A percentile compares a stretch with the other conserved stretches of the same genome.
Conservation (phyloP, 306 rosid species). For the Prunus salicina region DNA sequence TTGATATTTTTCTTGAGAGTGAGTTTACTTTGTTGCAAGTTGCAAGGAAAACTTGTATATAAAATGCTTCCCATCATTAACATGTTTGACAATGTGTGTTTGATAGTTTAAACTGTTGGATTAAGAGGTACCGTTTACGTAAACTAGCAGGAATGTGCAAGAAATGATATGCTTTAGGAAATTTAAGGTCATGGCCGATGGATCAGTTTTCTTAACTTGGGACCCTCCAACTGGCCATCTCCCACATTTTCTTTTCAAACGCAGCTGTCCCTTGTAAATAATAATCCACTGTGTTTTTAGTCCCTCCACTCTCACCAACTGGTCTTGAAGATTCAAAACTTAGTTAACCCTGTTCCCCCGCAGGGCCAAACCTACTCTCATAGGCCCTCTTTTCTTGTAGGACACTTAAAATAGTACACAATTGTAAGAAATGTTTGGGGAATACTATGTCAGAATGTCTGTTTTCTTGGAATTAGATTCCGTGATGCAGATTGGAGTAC, state of each 20-base stretch:
- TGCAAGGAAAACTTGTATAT: no score
- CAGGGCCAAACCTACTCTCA: constrained; percentile 24
- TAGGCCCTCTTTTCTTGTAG: constrained; percentile 4
- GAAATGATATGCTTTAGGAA: constrained; percentile 25
- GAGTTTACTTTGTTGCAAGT: no score
- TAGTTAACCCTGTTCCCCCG: constrained; percentile 26
- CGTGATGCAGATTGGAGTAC: constrained; percentile 16
- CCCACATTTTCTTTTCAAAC: constrained; percentile 11
- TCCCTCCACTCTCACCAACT: constrained; percentile 29
- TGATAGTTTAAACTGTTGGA: neutral
- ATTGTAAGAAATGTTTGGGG: neutral
- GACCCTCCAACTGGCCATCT: constrained; percentile 12
- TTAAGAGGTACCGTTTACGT: constrained; percentile 26
- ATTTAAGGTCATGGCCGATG: constrained; percentile 13
- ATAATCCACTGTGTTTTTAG: neutral
- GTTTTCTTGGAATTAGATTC: constrained; percentile 17
- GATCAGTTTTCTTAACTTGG: constrained; percentile 26
- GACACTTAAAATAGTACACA: constrained; percentile 14
- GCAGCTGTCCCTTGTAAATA: constrained; percentile 9
- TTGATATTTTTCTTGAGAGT: no score
- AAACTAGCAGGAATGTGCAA: constrained; percentile 20
- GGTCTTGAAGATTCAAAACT: constrained; percentile 27
- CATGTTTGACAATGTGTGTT: constrained; percentile 18
- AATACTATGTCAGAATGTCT: constrained; percentile 29
- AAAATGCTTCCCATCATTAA: neutral